Evolutionary conservation across 2,329 filamentous ascomycete genomes (phyloP).

Genomic region (Zymoseptoria passerinii): DNA sequence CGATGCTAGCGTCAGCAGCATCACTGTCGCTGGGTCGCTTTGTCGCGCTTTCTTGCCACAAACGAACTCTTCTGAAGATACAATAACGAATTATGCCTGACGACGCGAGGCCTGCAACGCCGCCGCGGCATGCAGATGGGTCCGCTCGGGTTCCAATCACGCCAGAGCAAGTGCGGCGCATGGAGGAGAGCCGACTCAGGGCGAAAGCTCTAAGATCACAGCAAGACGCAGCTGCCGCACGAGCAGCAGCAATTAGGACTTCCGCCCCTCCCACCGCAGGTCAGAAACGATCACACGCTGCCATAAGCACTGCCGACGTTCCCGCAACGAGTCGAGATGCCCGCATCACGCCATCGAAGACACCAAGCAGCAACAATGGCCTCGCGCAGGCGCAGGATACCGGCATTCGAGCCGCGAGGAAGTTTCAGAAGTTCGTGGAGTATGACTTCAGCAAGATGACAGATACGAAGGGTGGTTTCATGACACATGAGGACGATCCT

Average conservation of each 20-base stretch:
- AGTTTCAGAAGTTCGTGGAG: conserved; percentile 90
- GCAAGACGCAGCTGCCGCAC: conserved; percentile 51
- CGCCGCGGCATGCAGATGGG: conserved; percentile 35
- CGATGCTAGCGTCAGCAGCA: background rate
- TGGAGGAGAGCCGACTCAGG: conserved; percentile 76
- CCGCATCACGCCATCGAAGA: conserved; percentile 30
- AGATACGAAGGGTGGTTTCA: conserved; percentile 92
- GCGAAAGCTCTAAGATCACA: conserved; percentile 79
- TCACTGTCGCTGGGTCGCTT: background rate
- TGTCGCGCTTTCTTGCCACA: background rate
- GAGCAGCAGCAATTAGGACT: conserved; percentile 13
- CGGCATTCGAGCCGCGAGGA: conserved; percentile 65
- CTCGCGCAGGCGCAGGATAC: conserved; percentile 36
- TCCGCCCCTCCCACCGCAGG: conserved; percentile 40
- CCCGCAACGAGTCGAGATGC: conserved; percentile 63
- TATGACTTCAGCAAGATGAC: conserved; percentile 98
- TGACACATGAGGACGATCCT: conserved; percentile 86
- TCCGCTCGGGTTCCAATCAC: conserved; percentile 43
- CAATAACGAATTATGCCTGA: conserved; percentile 22
- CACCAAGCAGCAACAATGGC: conserved; percentile 29
- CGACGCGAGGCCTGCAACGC: conserved; percentile 39
- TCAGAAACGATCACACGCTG: conserved; percentile 63
- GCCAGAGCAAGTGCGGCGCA: conserved; percentile 52
- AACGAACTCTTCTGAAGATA: background rate
- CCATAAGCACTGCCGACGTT: conserved; percentile 44